Conservation (phyloP, 1,284 basidiomycete genomes). For the Anthracocystis panici-leucophaei region DNA sequence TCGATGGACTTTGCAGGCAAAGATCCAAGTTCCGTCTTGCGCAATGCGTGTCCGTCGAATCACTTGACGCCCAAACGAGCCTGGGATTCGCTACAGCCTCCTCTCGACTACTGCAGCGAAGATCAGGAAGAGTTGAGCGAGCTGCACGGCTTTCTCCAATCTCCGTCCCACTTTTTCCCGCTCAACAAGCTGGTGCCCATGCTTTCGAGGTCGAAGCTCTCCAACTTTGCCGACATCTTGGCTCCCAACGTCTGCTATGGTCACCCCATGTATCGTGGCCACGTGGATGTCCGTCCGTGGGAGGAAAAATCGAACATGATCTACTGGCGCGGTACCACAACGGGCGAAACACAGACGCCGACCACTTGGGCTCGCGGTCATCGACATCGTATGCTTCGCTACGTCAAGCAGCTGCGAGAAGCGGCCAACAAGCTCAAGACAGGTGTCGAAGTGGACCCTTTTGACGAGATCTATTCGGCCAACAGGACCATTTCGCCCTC, state of each 20-base stretch:
- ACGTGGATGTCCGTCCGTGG: conserved; percentile 16
- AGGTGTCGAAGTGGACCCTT: conserved; percentile 27
- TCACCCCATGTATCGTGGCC: conserved; percentile 16
- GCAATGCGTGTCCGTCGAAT: conserved; percentile 27
- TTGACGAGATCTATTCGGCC: conserved; percentile 14
- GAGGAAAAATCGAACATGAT: conserved; percentile 26
- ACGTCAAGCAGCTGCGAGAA: conserved; percentile 44
- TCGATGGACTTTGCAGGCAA: background rate
- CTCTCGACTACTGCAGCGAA: conserved; percentile 34
- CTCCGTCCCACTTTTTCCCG: conserved; percentile 19
- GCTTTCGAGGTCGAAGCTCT: conserved; percentile 38
- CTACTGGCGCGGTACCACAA: conserved; percentile 38
- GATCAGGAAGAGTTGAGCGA: conserved; percentile 10
- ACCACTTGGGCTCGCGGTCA: conserved; percentile 34
- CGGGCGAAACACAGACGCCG: conserved; percentile 20
- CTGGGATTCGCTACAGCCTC: conserved; percentile 23
- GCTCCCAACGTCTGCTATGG: conserved; percentile 41
- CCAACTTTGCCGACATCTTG: conserved; percentile 41
- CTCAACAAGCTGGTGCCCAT: conserved; percentile 33
- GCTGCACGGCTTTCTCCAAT: conserved; percentile 39
- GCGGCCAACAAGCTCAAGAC: conserved; percentile 28
- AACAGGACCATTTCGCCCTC: conserved; percentile 13
- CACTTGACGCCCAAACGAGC: conserved; percentile 17
- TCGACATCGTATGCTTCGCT: conserved; percentile 39
- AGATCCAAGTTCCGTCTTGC: conserved; percentile 19